phyloP scores from a whole-genome alignment of 495 filamentous ascomycete genomes.

The Chlorociboria aeruginascens region DNA sequence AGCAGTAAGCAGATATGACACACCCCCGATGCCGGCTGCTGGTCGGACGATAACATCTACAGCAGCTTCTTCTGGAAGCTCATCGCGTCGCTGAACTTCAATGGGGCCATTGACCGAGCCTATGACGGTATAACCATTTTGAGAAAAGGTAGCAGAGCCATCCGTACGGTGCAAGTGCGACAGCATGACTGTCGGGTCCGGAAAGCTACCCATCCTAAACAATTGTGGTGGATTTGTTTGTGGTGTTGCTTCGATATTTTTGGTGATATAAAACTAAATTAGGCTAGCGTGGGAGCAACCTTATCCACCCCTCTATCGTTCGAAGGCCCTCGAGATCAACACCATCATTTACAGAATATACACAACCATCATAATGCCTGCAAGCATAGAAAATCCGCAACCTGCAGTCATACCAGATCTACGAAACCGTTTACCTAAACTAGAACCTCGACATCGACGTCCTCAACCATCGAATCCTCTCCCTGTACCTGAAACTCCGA shows the following conservation, averaged over 20 bases:
- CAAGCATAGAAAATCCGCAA: slow-evolving; percentile 6
- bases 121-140: slow-evolving; percentile 68
- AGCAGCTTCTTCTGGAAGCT: slow-evolving; percentile 78
- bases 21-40: slow-evolving; percentile 71
- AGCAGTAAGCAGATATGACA: slow-evolving; percentile 24
- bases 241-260: neutral
- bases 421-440: slow-evolving; percentile 51
- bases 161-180: slow-evolving; percentile 61
- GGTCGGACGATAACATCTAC: slow-evolving; percentile 87
- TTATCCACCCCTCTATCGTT: neutral
- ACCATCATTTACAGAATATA: neutral
- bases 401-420: slow-evolving; percentile 40
- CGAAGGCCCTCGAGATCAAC: neutral
- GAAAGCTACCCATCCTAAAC: slow-evolving; percentile 28
- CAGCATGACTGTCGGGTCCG: slow-evolving; percentile 34
- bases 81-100: slow-evolving; percentile 75
- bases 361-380: slow-evolving; percentile 10
- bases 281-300: no score
- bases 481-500: slow-evolving; percentile 60
- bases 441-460: slow-evolving; percentile 50
- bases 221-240: neutral
- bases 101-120: slow-evolving; percentile 87
- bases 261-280: no score
- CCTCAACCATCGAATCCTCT: slow-evolving; percentile 41
- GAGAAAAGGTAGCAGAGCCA: slow-evolving; percentile 75